phyloP scores from a whole-genome alignment of 352 stramenopile species.

The Phytopythium vexans region DNA sequence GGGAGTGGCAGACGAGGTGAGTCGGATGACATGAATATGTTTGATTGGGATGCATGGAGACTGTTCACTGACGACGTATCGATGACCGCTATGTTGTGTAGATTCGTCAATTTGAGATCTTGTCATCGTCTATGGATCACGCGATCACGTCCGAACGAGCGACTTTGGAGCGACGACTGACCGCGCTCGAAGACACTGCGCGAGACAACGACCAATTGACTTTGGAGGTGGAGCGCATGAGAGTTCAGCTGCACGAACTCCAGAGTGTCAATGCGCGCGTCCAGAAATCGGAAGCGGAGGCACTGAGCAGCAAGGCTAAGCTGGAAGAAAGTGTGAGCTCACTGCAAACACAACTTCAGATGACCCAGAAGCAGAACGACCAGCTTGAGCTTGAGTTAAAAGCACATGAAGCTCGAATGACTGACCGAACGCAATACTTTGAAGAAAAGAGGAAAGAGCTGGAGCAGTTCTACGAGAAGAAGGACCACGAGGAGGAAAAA shows the following conservation, averaged over 20 bases:
- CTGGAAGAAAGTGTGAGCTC: conserved; percentile 34
- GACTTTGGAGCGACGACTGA: conserved; percentile 29
- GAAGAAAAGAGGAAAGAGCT: conserved; percentile 69
- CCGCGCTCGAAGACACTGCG: conserved; percentile 28
- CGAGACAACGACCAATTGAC: conserved; percentile 34
- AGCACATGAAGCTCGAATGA: conserved; percentile 37
- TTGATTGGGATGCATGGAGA: too few relatives aligned
- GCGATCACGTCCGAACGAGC: conserved; percentile 27
- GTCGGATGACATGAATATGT: neutral
- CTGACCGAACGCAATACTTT: conserved; percentile 48
- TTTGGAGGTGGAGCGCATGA: conserved; percentile 32
- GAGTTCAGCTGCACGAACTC: conserved; percentile 23
- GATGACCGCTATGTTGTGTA: conserved; percentile 9
- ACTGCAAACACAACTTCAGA: conserved; percentile 52
- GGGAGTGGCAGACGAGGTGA: conserved; percentile 32
- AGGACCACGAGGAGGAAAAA: conserved; percentile 48
- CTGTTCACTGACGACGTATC: conserved; percentile 2
- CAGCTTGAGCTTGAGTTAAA: conserved; percentile 62
- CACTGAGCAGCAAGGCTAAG: conserved; percentile 17
- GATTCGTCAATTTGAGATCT: conserved; percentile 32
- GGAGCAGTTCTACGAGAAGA: conserved; percentile 57
- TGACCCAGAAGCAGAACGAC: conserved; percentile 48
- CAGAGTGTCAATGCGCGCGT: conserved; percentile 28
- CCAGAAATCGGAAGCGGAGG: conserved; percentile 34
- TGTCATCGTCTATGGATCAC: conserved; percentile 27